Base-by-base conservation (phyloP, 2,329 filamentous ascomycete species). In the Hypoxylon sp. region DNA sequence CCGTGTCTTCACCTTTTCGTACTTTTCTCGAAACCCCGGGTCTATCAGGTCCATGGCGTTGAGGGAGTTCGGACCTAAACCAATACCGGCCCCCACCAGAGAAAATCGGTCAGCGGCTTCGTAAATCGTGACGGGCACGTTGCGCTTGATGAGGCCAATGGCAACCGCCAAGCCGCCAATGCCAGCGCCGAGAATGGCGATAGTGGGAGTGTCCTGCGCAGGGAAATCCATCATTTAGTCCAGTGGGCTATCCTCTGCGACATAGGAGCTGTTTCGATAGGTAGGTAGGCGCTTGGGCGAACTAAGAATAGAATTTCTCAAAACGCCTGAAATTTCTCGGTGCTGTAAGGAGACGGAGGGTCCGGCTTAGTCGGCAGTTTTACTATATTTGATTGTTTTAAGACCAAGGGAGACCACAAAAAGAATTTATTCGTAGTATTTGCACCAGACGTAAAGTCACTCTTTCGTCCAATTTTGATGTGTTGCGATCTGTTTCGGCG, bases 31-130 rank as follows among this genome's bases (percentile, higher is more conserved):
- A 51, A 83, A 81, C 5, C 73, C 71, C 11, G 74, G 63, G 57
- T 83, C 79, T 64, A 83, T 81, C 17, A 82, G 72, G 53, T 81
- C 79, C 76, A 84, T 83, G 1, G 80, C 80, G 13, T 74, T 74
- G 19, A 84, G 66, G 5, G 80, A 77, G 71, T 84, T 84, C 5
- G 81, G 81, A 0, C 79, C 81, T 8, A 83, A 60, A 33, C 79
- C 78, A 22, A 81, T 77, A 11, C 79, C 78, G 2, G 79, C 76
- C 5, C 76, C 76, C n/a, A 76, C 62, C 35, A 63, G 59, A 5
- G 73, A 74, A 53, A 74, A 78, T 42, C 67, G 46, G 4, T 67
- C 50, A n/a, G 73, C 71, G 4, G 74, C 70, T 47, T 78, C 76
- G 48, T 77, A 78, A 10, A 78, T 66, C 2, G 71, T 75, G 14